Percentiles rank a stretch among this genome's conserved stretches.
Conservation (phyloP, 495 filamentous ascomycete species). For the Aspergillus avenaceus region DNA sequence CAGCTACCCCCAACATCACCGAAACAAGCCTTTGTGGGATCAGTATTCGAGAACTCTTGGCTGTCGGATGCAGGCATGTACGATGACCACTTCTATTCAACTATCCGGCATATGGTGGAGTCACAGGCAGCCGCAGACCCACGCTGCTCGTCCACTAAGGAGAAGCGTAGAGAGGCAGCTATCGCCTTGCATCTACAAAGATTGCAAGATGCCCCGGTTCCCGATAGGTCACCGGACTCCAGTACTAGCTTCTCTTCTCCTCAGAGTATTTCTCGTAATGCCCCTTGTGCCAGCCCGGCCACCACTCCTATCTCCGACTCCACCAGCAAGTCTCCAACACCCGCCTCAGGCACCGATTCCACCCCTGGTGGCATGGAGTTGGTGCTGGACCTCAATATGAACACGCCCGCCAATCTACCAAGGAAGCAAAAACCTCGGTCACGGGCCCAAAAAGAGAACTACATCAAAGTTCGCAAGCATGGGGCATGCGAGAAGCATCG, state of each 20-base stretch:
- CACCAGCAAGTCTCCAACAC: conserved; percentile 14
- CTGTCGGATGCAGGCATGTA: conserved; percentile 10
- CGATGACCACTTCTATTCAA: conserved; percentile 20
- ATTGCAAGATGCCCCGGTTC: conserved; percentile 27
- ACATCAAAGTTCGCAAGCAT: conserved; percentile 44
- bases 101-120: conserved; percentile 37
- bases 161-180: conserved; percentile 42
- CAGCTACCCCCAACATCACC: conserved; percentile 6
- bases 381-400: conserved; percentile 48
- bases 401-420: conserved; percentile 37
- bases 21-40: conserved; percentile 5
- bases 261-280: conserved; percentile 23
- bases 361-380: conserved; percentile 29
- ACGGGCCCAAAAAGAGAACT: conserved; percentile 43
- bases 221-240: conserved; percentile 28
- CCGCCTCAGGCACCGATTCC: conserved; percentile 13
- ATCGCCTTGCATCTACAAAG: conserved; percentile 42
- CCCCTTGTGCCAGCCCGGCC: conserved; percentile 15
- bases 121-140: conserved; percentile 35
- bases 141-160: conserved; percentile 32
- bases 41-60: conserved; percentile 8
- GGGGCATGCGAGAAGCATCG: conserved; percentile 46
- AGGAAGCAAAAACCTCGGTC: conserved; percentile 46
- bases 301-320: conserved; percentile 15
- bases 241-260: conserved; percentile 37